phyloP scores from a whole-genome alignment of 345 rosid species.

The Durio zibethinus region DNA sequence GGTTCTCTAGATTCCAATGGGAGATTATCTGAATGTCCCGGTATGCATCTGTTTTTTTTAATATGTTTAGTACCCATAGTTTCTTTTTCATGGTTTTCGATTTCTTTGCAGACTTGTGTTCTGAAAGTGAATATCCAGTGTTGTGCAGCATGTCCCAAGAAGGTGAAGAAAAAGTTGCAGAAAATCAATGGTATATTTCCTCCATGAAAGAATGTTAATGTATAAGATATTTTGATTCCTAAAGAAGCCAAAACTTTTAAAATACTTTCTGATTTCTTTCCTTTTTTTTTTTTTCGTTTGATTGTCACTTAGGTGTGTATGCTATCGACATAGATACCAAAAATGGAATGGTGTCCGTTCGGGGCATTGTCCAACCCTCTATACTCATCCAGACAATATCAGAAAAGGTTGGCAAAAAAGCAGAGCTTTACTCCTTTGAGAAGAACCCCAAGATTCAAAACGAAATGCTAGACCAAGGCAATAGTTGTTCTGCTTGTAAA shows the following conservation, averaged over 20 bases:
- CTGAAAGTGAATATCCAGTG: constrained; percentile 12
- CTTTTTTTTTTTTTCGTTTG: neutral
- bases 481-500: neutral
- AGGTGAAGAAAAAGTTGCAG: constrained; percentile 20
- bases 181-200: constrained; percentile 23
- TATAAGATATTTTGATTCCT: neutral
- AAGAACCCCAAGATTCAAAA: constrained; percentile 7
- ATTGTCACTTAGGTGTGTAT: constrained; percentile 17
- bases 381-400: neutral
- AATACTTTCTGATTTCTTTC: neutral
- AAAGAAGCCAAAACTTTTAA: neutral
- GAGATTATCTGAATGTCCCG: neutral
- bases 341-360: constrained; percentile 16
- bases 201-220: neutral
- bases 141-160: constrained; percentile 15
- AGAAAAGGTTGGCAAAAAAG: constrained; percentile 14
- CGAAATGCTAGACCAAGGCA: neutral
- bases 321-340: constrained; percentile 13
- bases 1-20: constrained; percentile 1
- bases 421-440: constrained; percentile 18
- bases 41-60: neutral
- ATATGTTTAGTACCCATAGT: neutral
- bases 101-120: constrained; percentile 16
- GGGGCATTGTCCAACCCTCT: constrained; percentile 17
- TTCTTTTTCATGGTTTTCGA: neutral